Base-by-base conservation (phyloP, 1,284 basidiomycete genomes). In the Quambalaria eucalypti region DNA sequence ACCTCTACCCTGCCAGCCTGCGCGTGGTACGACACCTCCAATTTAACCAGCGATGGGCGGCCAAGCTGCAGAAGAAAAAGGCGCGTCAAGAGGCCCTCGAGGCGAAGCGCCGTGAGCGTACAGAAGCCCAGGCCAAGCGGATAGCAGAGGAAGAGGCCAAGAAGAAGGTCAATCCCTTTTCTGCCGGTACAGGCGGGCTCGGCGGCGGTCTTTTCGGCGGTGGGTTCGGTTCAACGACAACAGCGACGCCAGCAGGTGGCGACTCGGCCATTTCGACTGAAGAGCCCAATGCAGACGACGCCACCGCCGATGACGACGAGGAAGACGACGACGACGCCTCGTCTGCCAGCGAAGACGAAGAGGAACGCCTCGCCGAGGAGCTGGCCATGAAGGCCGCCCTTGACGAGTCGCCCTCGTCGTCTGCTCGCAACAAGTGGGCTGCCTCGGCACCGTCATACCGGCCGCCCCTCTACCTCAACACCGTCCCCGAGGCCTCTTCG, bases 31-130 rank as follows among this genome's bases (percentile, higher is more conserved):
- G 73, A 8, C 62, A 66, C 48, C 58, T 73, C 54, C 68, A 71
- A 29, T 60, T 61, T 58, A 75, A 75, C 57, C 50, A 51, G 10
- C 66, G 73, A 2, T 75, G 73, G 73, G 73, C 73, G 1, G 71
- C 71, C 26, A 73, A 73, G 53, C 55, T 75, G 12, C 68, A 64
- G 44, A 75, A 75, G 60, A 58, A 70, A 38, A 42, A 40, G 29
- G 54, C 51, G n/a, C 25, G 49, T 1, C 36, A 55, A 39, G 28
- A 55, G 29, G 49, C 21, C 4, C 51, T 38, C 4, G 46, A 63
- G 57, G 53, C 53, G 2, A 50, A 52, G 47, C 49, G 59, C 33
- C 36, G 55, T 14, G 55, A 56, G 4, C 57, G 53, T 5, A 53
- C 60, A 36, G 56, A 62, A n/a, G 60, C 55, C 8, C 52, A 54